phyloP scores from a whole-genome alignment of 2,329 filamentous ascomycete species.

The Fusarium sp. region DNA sequence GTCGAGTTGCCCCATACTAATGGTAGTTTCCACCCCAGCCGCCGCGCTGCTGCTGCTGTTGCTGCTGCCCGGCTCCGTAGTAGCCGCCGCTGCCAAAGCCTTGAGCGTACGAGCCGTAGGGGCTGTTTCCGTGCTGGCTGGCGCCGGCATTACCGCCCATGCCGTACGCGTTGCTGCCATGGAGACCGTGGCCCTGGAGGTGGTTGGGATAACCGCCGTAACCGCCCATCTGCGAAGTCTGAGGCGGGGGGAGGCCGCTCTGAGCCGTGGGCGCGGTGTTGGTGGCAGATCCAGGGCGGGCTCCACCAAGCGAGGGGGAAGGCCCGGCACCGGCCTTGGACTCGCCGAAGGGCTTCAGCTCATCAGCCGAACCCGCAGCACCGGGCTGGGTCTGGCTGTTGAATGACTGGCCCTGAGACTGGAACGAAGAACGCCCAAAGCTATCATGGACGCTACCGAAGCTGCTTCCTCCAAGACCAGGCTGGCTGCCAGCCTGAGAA shows the following conservation, averaged over 20 bases:
- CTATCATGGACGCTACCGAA: constrained; percentile 71
- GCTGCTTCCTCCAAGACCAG: constrained; percentile 65
- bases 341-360: constrained; percentile 73
- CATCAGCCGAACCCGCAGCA: constrained; percentile 62
- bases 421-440: constrained; percentile 70
- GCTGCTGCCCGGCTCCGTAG: constrained; percentile 56
- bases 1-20: constrained; percentile 54
- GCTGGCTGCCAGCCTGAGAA: constrained; percentile 66
- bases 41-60: constrained; percentile 63
- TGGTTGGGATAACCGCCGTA: constrained; percentile 72
- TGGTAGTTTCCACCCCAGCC: constrained; percentile 76
- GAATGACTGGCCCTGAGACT: constrained; percentile 70
- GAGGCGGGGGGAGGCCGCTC: constrained; percentile 70
- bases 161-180: constrained; percentile 70
- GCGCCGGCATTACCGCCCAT: constrained; percentile 67
- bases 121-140: constrained; percentile 68
- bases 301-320: constrained; percentile 70
- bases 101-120: constrained; percentile 69
- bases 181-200: constrained; percentile 67
- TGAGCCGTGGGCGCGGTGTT: constrained; percentile 67
- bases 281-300: constrained; percentile 72
- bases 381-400: constrained; percentile 66
- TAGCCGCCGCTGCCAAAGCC: constrained; percentile 66
- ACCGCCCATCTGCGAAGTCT: constrained; percentile 69
- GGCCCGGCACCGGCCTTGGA: constrained; percentile 69